Evolutionary conservation across 495 filamentous ascomycete species (phyloP).

Genomic region (Talaromyces stipitatus): DNA sequence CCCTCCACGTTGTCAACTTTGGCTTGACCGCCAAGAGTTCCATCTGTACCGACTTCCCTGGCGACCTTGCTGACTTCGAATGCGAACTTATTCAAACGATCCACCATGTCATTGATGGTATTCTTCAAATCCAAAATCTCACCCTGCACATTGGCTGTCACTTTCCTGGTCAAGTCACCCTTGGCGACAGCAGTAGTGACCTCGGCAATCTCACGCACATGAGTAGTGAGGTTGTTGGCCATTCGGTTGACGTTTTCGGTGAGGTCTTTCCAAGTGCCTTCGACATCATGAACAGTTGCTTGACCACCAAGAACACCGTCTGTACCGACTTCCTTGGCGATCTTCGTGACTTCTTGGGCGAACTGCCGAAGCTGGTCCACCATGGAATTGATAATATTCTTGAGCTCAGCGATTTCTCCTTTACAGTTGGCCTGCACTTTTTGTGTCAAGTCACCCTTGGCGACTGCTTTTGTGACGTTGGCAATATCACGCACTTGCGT

Average conservation of each 20-base stretch:
- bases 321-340: constrained; percentile 93
- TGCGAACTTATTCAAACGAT: constrained; percentile 91
- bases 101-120: constrained; percentile 99
- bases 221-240: constrained; percentile 97
- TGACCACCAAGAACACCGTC: constrained; percentile 94
- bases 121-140: constrained; percentile 94
- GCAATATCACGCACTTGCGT: constrained; percentile 98
- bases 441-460: constrained; percentile 91
- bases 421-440: constrained; percentile 96
- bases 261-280: constrained; percentile 94
- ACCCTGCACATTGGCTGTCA: constrained; percentile 90
- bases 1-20: constrained; percentile 97
- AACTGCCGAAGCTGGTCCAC: constrained; percentile 97
- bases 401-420: constrained; percentile 91
- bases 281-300: constrained; percentile 93
- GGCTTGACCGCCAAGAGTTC: constrained; percentile 90
- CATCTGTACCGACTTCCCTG: constrained; percentile 95
- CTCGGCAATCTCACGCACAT: constrained; percentile 96
- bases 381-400: constrained; percentile 98
- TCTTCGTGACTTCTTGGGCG: constrained; percentile 95
- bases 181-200: constrained; percentile 95
- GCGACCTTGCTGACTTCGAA: constrained; percentile 99
- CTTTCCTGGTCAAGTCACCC: constrained; percentile 92
- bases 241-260: constrained; percentile 98
- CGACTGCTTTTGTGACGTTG: constrained; percentile 96